Evolutionary conservation across 805 yeast genomes (phyloP), one percentile per base, ranked within the genome.

Genomic region (Candida xyloterini): DNA sequence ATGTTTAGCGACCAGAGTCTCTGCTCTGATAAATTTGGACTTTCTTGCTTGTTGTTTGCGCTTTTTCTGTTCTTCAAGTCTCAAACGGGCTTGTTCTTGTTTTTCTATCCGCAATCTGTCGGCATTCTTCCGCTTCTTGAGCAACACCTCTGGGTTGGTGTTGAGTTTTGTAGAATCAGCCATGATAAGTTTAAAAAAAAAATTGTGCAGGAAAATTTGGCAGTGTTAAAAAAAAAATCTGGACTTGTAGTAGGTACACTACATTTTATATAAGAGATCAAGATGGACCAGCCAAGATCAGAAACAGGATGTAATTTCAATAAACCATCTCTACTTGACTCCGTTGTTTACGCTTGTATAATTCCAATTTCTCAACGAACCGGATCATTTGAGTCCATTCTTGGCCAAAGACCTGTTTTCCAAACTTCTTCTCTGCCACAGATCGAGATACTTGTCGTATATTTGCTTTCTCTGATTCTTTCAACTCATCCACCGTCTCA

Each of bases 81-180:
- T 77, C 52, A 68, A 64, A 47, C 70, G 70, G 11, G 81, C 80
- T 40, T 72, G 71, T 48, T 81, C 84, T 60, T 83, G 91, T 56
- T 81, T 84, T 60, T 81, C 85, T 38, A 84, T 53, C 60, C 89
- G 74, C 50, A 80, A 68, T 60, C 83, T 70, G 60, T 84, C 91
- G 44, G 82, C 84, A 57, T 82, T 76, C 68, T 84, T 85, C 66
- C 95, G 78, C 68, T 84, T 85, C 57, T 80, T 78, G 47, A 85
- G 71, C 51, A 85, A 76, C 40, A 85, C 72, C 61, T 85, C 93
- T 27, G 93, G 91, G 57, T 81, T 83, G 18, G 83, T 72, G 58
- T 81, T 78, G 37, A 79, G 65, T 36, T 77, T 65, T 31, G 38
- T 39, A 15, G 44, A 44, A 37, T 40, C 53, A n/a, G 53, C 40